Percentiles rank a stretch among this genome's conserved stretches.
Evolutionary conservation across 75 land plant genomes (phyloP).

Genomic region (Cupressus sempervirens): DNA sequence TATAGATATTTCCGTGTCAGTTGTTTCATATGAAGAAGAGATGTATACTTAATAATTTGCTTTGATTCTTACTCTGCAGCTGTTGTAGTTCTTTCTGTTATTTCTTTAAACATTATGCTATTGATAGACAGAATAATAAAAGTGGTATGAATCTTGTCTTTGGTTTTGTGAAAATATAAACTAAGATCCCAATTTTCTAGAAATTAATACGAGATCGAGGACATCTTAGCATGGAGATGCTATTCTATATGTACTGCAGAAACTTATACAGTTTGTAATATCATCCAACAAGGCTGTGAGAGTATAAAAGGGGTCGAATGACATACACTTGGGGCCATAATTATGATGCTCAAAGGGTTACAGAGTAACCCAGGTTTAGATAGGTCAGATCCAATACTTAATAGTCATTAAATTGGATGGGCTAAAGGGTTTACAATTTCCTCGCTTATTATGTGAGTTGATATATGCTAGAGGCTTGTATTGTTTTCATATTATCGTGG

Average conservation of each 20-base stretch:
- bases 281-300: neutral
- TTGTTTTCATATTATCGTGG: neutral
- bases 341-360: neutral
- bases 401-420: neutral
- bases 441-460: neutral
- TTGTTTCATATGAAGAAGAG: neutral
- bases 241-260: neutral
- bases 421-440: neutral
- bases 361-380: neutral
- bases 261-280: neutral
- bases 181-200: neutral
- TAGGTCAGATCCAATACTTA: neutral
- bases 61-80: neutral
- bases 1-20: neutral
- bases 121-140: neutral
- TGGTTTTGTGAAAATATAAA: neutral
- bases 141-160: neutral
- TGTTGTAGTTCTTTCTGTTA: neutral
- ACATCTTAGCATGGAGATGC: neutral
- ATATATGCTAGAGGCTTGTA: neutral
- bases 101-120: neutral
- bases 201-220: neutral
- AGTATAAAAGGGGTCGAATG: neutral
- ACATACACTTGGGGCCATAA: neutral
- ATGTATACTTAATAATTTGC: neutral